These are phyloP conservation scores for Sporothrix luriei DNA, from an alignment of 2,329 filamentous ascomycete species.

Conservation along the genomic window DNA sequence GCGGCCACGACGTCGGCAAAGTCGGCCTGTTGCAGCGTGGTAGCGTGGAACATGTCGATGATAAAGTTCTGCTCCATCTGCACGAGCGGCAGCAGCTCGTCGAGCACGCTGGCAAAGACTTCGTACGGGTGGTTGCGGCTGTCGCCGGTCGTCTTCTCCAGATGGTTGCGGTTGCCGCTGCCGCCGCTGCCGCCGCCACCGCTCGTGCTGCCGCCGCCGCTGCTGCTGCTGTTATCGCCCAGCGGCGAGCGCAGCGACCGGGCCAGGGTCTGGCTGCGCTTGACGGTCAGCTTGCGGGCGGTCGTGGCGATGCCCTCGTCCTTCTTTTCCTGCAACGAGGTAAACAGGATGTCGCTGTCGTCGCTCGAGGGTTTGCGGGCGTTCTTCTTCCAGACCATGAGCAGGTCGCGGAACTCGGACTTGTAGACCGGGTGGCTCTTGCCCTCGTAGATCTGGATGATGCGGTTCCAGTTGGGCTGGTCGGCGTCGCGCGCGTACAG, in stretches of 20 bases:
- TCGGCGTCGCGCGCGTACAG: constrained; percentile 88
- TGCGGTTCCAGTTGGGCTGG: constrained; percentile 74
- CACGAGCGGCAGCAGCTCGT: constrained; percentile 80
- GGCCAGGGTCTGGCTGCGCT: constrained; percentile 85
- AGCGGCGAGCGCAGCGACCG: constrained; percentile 70
- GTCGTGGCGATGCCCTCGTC: constrained; percentile 72
- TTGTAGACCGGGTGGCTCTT: constrained; percentile 77
- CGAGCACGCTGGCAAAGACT: constrained; percentile 75
- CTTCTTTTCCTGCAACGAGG: constrained; percentile 79
- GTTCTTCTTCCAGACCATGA: constrained; percentile 77
- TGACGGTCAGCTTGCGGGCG: constrained; percentile 88
- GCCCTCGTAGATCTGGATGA: constrained; percentile 79
- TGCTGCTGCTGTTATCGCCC: constrained; percentile 51
- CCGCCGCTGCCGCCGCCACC: background rate
- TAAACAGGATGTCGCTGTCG: constrained; percentile 85
- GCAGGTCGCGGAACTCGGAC: constrained; percentile 76
- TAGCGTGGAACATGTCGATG: constrained; percentile 94
- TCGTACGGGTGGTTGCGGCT: constrained; percentile 75
- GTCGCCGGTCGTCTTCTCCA: constrained; percentile 44
- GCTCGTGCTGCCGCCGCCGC: constrained; percentile 27
- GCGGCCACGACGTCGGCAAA: constrained; percentile 78
- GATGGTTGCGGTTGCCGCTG: background rate
- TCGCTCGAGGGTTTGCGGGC: constrained; percentile 74
- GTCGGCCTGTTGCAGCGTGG: constrained; percentile 77
- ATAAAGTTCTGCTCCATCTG: constrained; percentile 96